Percentiles rank a stretch among this genome's conserved stretches.
These are phyloP conservation scores for Nematodospora valgi DNA, from an alignment of 805 yeast species.

Conservation along the genomic window DNA sequence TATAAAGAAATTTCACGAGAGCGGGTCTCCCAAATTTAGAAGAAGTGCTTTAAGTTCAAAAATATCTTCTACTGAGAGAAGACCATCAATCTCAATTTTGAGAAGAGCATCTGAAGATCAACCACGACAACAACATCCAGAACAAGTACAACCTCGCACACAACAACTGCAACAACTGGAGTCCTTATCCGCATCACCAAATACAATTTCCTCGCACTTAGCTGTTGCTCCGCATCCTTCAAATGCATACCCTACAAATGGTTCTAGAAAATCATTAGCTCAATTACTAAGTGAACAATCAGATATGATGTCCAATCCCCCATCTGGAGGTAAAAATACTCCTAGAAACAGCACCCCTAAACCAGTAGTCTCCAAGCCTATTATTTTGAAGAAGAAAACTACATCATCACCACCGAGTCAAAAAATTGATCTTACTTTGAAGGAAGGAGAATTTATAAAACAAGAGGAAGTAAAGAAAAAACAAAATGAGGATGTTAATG, in stretches of 20 bases:
- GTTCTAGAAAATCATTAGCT: slow-evolving; percentile 36
- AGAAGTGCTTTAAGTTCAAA: slow-evolving; percentile 7
- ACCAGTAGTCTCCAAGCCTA: slow-evolving; percentile 25
- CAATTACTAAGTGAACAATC: slow-evolving; percentile 29
- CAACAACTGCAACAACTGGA: not conserved
- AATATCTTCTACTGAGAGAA: slow-evolving; percentile 7
- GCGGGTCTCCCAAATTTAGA: slow-evolving; percentile 11
- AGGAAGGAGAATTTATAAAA: slow-evolving; percentile 11
- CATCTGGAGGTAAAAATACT: slow-evolving; percentile 15
- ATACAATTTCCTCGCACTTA: not conserved
- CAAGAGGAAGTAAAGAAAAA: slow-evolving; percentile 6
- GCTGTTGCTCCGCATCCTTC: slow-evolving; percentile 3
- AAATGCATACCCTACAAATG: slow-evolving; percentile 11
- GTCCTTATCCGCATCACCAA: not conserved
- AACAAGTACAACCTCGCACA: too few relatives aligned
- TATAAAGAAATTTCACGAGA: slow-evolving; percentile 12
- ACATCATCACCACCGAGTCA: slow-evolving; percentile 8
- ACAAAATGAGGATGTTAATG: too few relatives aligned
- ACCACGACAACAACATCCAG: not conserved
- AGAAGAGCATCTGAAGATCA: slow-evolving; percentile 18
- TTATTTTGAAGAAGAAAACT: slow-evolving; percentile 36
- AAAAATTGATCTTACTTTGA: slow-evolving; percentile 12
- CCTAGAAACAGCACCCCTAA: slow-evolving; percentile 21
- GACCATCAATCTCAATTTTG: slow-evolving; percentile 17
- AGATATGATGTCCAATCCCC: slow-evolving; percentile 4